These are phyloP conservation scores for Magnusiomyces paraingens DNA, from an alignment of 1,139 yeast species.

Conservation along the genomic window DNA sequence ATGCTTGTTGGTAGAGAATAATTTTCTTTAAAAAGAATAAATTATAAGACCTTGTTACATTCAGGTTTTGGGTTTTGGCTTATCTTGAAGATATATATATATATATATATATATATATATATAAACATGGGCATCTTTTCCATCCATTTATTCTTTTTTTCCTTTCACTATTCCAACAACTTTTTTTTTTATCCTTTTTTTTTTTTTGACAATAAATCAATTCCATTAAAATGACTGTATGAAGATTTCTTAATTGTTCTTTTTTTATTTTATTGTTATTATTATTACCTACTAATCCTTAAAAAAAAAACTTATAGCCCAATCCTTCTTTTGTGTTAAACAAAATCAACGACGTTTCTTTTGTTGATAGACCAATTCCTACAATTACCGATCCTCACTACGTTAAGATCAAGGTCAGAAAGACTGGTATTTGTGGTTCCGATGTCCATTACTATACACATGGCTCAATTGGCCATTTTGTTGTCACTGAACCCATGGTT, in stretches of 20 bases:
- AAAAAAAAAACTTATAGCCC: not conserved
- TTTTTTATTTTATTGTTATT: not conserved
- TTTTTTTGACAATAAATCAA: not conserved
- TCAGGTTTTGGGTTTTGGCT: too few species aligned
- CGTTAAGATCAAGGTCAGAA: conserved; percentile 66
- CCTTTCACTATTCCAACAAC: not conserved
- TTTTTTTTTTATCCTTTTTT: not conserved
- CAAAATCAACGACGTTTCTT: conserved; percentile 54
- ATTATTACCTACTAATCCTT: not conserved
- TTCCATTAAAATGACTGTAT: conserved; percentile 2
- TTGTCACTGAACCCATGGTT: conserved; percentile 33
- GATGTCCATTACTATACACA: conserved; percentile 79
- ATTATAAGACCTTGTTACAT: too few species aligned
- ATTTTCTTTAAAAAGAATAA: too few species aligned
- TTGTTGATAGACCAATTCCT: conserved; percentile 64
- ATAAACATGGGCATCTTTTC: not conserved
- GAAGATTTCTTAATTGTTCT: not conserved
- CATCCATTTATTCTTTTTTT: not conserved
- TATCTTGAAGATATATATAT: not conserved
- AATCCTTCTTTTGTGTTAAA: conserved; percentile 70
- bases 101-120: not conserved
- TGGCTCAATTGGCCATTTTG: conserved; percentile 61
- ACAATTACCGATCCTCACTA: conserved; percentile 53
- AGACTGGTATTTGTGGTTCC: conserved; percentile 85
- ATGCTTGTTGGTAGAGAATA: too few species aligned